phyloP scores from a whole-genome alignment of 129 eudicot genomes.

The Flaveria trinervia region DNA sequence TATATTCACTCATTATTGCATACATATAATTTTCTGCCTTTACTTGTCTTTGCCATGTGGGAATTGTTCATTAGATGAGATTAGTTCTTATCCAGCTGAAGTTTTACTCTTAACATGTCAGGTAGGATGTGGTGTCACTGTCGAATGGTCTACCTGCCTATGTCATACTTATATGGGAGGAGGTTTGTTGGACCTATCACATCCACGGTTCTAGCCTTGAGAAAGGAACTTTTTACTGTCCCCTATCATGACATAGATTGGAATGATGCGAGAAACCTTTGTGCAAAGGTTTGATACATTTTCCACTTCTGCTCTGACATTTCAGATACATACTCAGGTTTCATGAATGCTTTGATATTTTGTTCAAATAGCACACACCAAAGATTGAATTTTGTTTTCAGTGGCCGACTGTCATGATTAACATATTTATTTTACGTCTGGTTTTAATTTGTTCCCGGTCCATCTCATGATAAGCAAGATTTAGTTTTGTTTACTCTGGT shows the following conservation, averaged over 20 bases:
- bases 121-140: slow-evolving; percentile 99
- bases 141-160: slow-evolving; percentile 95
- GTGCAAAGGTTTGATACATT: slow-evolving; percentile 73
- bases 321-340: slow-evolving; percentile 23
- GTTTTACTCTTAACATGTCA: slow-evolving; percentile 33
- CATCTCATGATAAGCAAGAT: slow-evolving; percentile 16
- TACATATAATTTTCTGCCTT: not conserved
- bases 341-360: slow-evolving; percentile 21
- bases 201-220: slow-evolving; percentile 66
- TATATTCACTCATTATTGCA: slow-evolving; percentile 9
- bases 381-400: not conserved
- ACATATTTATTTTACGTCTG: slow-evolving; percentile 13
- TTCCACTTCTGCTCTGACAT: slow-evolving; percentile 6
- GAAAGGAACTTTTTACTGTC: slow-evolving; percentile 72
- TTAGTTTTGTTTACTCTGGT: slow-evolving; percentile 8
- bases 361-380: slow-evolving; percentile 12
- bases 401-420: slow-evolving; percentile 17
- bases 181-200: slow-evolving; percentile 93
- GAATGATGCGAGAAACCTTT: slow-evolving; percentile 81
- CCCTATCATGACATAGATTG: slow-evolving; percentile 93
- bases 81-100: slow-evolving; percentile 19
- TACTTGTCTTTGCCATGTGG: not conserved
- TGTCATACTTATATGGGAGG: slow-evolving; percentile 93
- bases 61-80: not conserved
- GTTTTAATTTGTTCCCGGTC: slow-evolving; percentile 10